Percentiles rank a stretch among this genome's conserved stretches.
Evolutionary conservation across 805 yeast genomes (phyloP).

Genomic region (Sugiyamaella floridensis): DNA sequence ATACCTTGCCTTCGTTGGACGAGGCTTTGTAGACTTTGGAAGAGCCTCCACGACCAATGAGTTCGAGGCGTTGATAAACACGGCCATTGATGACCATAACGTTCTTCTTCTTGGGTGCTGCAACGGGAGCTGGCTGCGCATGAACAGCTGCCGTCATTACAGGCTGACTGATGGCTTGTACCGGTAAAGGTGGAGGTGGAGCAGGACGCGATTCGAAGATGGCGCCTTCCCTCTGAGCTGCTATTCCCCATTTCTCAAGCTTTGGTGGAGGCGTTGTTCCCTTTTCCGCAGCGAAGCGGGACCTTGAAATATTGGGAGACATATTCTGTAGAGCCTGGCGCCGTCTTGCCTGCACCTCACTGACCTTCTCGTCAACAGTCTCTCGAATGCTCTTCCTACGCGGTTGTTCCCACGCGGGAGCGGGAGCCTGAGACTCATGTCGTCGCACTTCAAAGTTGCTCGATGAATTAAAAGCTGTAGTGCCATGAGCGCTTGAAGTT

Average conservation of each 20-base stretch:
- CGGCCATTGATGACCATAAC: conserved; percentile 47
- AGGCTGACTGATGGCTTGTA: not conserved
- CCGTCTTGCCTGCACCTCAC: not conserved
- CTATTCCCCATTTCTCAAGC: not conserved
- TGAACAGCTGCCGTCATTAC: not conserved
- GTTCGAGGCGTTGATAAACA: conserved; percentile 65
- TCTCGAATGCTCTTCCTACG: too few species aligned
- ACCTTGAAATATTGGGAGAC: not conserved
- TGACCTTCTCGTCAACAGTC: too few species aligned
- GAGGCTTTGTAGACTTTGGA: conserved; percentile 83
- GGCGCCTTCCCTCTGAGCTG: not conserved
- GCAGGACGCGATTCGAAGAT: not conserved
- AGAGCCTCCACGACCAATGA: conserved; percentile 86
- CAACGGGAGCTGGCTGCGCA: not conserved
- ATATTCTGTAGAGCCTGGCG: not conserved
- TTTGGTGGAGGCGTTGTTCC: conserved; percentile 1
- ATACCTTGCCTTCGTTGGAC: conserved; percentile 46
- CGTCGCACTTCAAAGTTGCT: too few species aligned
- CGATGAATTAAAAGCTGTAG: too few species aligned
- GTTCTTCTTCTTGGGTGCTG: conserved; percentile 19
- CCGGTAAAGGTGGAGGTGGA: not conserved
- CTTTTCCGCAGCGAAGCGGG: not conserved
- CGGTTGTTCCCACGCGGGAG: too few species aligned
- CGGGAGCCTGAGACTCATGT: too few species aligned
- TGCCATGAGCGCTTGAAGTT: too few species aligned